phyloP scores from a whole-genome alignment of 1,139 yeast genomes.

The Arxiozyma heterogenica region DNA sequence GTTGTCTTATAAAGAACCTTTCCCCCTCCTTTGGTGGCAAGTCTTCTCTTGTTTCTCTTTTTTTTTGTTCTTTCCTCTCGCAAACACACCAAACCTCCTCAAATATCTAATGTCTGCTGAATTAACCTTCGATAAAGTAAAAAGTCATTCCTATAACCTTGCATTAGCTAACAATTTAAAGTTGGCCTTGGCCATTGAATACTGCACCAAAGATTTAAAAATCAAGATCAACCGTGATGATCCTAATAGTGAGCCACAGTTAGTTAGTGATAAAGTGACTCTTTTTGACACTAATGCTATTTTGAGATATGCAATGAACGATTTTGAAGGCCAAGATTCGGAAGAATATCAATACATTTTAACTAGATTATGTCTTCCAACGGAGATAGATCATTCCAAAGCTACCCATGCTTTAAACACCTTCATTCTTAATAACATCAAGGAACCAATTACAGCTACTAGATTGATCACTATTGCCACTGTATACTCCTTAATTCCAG shows the following conservation, averaged over 20 bases:
- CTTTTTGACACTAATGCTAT: conserved; percentile 77
- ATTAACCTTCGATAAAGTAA: conserved; percentile 38
- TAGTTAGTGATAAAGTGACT: conserved; percentile 29
- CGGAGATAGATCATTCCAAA: background rate
- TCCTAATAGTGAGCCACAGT: conserved; percentile 32
- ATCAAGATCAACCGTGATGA: conserved; percentile 31
- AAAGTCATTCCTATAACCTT: conserved; percentile 23
- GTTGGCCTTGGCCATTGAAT: conserved; percentile 42
- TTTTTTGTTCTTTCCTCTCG: background rate
- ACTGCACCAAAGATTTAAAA: conserved; percentile 20
- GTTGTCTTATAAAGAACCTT: background rate
- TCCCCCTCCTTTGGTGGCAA: too few relatives aligned
- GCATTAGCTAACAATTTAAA: conserved; percentile 53
- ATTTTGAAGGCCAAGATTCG: conserved; percentile 32
- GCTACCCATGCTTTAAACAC: conserved; percentile 32
- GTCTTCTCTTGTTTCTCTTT: background rate
- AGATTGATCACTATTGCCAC: conserved; percentile 33
- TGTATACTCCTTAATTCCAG: conserved; percentile 29
- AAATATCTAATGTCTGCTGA: conserved; percentile 26
- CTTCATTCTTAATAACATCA: conserved; percentile 12
- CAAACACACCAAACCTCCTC: background rate
- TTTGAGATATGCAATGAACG: conserved; percentile 55
- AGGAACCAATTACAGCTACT: conserved; percentile 25
- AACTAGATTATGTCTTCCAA: conserved; percentile 23
- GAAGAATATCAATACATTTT: conserved; percentile 36